Evolutionary conservation across 495 filamentous ascomycete species (phyloP).

Genomic region (Penicillium tannophilum): DNA sequence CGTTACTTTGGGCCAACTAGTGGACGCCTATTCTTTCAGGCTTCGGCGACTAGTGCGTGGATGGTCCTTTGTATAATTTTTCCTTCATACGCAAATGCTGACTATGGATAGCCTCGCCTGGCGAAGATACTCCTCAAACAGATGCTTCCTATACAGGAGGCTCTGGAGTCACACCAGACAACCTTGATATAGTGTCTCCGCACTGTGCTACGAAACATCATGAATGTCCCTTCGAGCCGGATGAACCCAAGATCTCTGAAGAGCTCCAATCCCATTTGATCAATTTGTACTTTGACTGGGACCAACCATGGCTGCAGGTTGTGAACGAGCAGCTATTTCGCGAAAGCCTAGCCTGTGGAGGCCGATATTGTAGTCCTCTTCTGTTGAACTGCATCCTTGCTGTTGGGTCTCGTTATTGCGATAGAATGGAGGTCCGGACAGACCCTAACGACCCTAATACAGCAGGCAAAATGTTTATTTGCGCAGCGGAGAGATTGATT

Average conservation of each 20-base stretch:
- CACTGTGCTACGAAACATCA: background rate
- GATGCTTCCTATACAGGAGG: constrained; percentile 12
- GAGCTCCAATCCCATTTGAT: constrained; percentile 30
- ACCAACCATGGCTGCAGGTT: constrained; percentile 72
- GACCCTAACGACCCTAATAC: constrained; percentile 63
- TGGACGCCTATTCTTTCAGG: constrained; percentile 28
- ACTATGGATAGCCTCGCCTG: constrained; percentile 17
- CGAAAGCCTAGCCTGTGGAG: constrained; percentile 59
- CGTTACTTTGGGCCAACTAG: constrained; percentile 36
- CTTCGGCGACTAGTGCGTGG: constrained; percentile 17
- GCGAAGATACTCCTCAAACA: constrained; percentile 11
- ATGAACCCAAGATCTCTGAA: constrained; percentile 10
- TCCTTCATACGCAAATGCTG: constrained; percentile 4
- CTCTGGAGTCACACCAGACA: constrained; percentile 1
- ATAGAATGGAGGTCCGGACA: constrained; percentile 60
- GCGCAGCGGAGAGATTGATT: constrained; percentile 62
- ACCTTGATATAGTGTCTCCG: background rate
- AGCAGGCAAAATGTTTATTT: constrained; percentile 73
- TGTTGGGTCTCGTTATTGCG: constrained; percentile 72
- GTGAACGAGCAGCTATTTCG: constrained; percentile 75
- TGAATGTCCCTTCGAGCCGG: constrained; percentile 2
- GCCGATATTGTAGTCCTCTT: constrained; percentile 67
- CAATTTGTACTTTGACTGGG: constrained; percentile 76
- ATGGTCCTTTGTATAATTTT: background rate
- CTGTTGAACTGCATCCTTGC: constrained; percentile 77